Conservation (phyloP, 805 yeast species). For the Nakazawaea molendinolei region DNA sequence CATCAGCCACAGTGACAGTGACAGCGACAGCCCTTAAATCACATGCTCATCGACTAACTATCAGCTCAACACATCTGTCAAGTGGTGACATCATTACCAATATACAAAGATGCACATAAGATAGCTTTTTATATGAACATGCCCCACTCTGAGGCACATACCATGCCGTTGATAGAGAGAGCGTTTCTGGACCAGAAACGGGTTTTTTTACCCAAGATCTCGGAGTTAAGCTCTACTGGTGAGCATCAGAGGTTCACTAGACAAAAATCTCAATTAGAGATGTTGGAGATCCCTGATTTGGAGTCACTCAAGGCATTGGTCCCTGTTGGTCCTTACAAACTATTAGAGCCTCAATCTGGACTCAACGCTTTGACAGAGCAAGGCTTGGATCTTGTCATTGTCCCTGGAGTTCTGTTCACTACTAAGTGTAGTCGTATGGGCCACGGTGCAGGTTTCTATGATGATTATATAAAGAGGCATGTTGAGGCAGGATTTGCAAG, state of each 20-base stretch:
- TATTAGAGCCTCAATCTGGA: conserved; percentile 56
- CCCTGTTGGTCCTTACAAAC: conserved; percentile 63
- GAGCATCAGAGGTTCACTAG: conserved; percentile 18
- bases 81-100: conserved; percentile 20
- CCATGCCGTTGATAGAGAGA: conserved; percentile 42
- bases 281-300: conserved; percentile 41
- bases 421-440: conserved; percentile 52
- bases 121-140: conserved; percentile 74
- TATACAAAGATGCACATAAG: conserved; percentile 35
- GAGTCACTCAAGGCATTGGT: conserved; percentile 37
- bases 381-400: conserved; percentile 63
- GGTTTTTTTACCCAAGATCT: conserved; percentile 51
- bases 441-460: conserved; percentile 93
- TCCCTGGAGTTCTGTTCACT: conserved; percentile 86
- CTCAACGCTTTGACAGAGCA: conserved; percentile 15
- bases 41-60: not conserved
- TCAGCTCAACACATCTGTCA: conserved; percentile 16
- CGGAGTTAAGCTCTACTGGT: conserved; percentile 22
- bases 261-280: conserved; percentile 43
- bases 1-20: conserved; percentile 10
- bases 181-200: conserved; percentile 44
- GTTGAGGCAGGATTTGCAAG: conserved; percentile 21
- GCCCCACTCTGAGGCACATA: conserved; percentile 65
- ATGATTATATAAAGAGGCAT: conserved; percentile 58
- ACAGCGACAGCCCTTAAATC: no score